Conservation (phyloP, 2,329 filamentous ascomycete species). For the Nothophoma quercina region DNA sequence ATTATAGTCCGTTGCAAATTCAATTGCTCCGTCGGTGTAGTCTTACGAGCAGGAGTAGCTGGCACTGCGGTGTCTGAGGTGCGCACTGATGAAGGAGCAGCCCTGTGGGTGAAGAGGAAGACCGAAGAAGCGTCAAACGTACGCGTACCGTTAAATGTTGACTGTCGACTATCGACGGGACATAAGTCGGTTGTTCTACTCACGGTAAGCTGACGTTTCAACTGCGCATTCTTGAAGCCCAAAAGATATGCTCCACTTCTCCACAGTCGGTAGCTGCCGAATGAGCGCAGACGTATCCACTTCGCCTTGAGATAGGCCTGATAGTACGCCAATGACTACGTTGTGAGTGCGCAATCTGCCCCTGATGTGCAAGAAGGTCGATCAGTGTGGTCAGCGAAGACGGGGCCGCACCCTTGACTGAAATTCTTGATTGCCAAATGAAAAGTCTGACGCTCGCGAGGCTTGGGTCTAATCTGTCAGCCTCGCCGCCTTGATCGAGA, state of each 20-base stretch:
- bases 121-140: neutral
- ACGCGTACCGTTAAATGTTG: no score
- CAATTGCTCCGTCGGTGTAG: no score
- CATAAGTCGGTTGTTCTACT: neutral
- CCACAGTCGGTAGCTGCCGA: neutral
- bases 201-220: neutral
- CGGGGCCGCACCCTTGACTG: neutral
- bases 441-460: neutral
- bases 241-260: neutral
- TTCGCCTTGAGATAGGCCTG: neutral
- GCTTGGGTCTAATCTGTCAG: no score
- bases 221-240: neutral
- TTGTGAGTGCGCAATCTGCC: no score
- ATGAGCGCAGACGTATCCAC: neutral
- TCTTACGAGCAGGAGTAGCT: no score
- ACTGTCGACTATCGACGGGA: no score
- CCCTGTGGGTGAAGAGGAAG: neutral
- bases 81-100: neutral
- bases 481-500: no score
- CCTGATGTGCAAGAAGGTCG: no score
- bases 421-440: neutral
- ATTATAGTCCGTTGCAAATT: no score
- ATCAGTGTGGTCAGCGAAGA: neutral
- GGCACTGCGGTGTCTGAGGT: no score
- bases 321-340: neutral